Evolutionary conservation across 805 yeast species (phyloP).

Genomic region (Candida xiaguanensis): DNA sequence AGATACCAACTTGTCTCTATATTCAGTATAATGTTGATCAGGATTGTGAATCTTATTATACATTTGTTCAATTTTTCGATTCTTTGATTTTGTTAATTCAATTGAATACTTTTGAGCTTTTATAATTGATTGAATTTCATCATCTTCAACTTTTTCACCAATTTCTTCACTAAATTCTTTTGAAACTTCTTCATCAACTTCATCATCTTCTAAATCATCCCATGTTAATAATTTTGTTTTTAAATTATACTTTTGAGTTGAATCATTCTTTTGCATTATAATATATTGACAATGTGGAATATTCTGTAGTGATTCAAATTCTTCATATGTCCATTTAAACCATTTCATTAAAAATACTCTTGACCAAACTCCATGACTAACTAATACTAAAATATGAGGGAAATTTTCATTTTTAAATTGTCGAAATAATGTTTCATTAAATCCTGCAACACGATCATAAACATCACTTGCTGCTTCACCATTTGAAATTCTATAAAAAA

Average conservation of each 20-base stretch:
- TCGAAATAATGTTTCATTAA: slow-evolving; percentile 81
- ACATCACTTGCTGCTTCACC: slow-evolving; percentile 98
- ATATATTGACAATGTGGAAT: slow-evolving; percentile 82
- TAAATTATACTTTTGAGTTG: slow-evolving; percentile 50
- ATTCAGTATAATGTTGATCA: slow-evolving; percentile 10
- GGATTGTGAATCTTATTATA: slow-evolving; percentile 19
- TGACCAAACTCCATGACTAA: slow-evolving; percentile 93
- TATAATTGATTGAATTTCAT: slow-evolving; percentile 35
- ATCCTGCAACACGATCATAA: slow-evolving; percentile 84
- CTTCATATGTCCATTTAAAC: slow-evolving; percentile 91
- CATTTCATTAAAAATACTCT: slow-evolving; percentile 91
- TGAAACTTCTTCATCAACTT: slow-evolving; percentile 34
- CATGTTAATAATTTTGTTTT: slow-evolving; percentile 66
- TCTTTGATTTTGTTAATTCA: slow-evolving; percentile 38
- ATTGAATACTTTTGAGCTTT: slow-evolving; percentile 37
- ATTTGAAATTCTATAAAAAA: slow-evolving; percentile 82
- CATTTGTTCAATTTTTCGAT: slow-evolving; percentile 37
- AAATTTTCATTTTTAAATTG: slow-evolving; percentile 68
- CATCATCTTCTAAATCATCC: slow-evolving; percentile 52
- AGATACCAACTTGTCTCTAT: slow-evolving; percentile 10
- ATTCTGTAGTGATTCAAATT: slow-evolving; percentile 78
- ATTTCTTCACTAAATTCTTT: slow-evolving; percentile 37
- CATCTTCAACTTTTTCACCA: slow-evolving; percentile 30
- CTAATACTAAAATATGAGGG: slow-evolving; percentile 79
- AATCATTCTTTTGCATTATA: slow-evolving; percentile 62